These are phyloP conservation scores for Pseudocercospora fuligena DNA, from an alignment of 2,329 filamentous ascomycete species.

Conservation along the genomic window DNA sequence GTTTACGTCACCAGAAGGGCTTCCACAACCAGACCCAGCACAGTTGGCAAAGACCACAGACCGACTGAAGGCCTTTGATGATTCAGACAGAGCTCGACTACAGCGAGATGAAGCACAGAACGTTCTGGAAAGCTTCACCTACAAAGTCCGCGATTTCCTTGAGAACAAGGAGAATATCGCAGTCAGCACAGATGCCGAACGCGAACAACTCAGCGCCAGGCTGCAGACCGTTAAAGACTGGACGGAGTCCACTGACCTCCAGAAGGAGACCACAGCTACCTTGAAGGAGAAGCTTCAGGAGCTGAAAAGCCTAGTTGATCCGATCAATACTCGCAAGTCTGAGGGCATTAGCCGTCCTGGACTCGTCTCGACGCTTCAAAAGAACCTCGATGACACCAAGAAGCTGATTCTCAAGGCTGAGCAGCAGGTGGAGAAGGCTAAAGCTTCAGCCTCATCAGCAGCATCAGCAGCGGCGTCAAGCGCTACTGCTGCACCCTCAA, in stretches of 20 bases:
- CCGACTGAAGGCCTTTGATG: conserved; percentile 77
- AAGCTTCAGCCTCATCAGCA: conserved; percentile 47
- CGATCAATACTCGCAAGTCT: conserved; percentile 74
- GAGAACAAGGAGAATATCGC: conserved; percentile 75
- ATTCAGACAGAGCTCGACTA: conserved; percentile 77
- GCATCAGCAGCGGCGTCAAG: conserved; percentile 42
- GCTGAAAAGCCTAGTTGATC: conserved; percentile 76
- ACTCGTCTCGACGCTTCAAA: conserved; percentile 68
- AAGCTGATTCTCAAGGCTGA: conserved; percentile 73
- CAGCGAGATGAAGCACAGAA: conserved; percentile 87
- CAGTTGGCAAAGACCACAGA: conserved; percentile 66
- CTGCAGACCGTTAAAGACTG: conserved; percentile 78
- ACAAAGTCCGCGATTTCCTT: conserved; percentile 81
- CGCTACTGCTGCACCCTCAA: conserved; percentile 23
- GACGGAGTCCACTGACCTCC: conserved; percentile 76
- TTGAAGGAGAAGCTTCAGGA: conserved; percentile 77
- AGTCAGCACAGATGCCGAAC: conserved; percentile 71
- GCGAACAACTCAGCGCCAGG: conserved; percentile 68
- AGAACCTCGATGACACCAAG: conserved; percentile 72
- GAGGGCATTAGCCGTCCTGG: conserved; percentile 75
- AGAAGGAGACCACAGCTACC: conserved; percentile 73
- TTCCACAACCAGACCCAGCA: conserved; percentile 63
- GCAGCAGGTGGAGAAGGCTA: conserved; percentile 69
- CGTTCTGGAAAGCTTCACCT: conserved; percentile 90
- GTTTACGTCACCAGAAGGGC: conserved; percentile 51